Evolutionary conservation across 495 filamentous ascomycete species (phyloP), one percentile per base, ranked within the genome.

Genomic region (Trichoderma asperelloides): DNA sequence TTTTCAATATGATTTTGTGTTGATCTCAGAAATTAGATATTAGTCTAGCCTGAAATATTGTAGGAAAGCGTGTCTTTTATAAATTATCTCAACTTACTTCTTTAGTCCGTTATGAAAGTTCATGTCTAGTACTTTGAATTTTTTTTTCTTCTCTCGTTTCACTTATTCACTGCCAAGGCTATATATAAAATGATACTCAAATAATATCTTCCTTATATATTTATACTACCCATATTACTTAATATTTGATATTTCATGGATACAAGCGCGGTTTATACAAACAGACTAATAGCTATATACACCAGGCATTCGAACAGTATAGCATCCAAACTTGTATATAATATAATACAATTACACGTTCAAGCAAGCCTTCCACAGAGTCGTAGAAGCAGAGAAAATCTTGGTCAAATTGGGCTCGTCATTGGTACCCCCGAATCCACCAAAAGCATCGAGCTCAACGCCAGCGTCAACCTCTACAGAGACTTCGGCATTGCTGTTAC

Each of bases 391-490:
- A 8, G 49, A 23, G 21, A 67, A 63, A 15, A 67, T 57, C 8
- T 21, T 23, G 8, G 28, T 41, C 51, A 41, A 27, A 11, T 63
- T 63, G 7, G 66, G 66, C 51, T 41, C 13, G 27, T 67, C 66
- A 7, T 3, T n/a, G 9, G 21, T n/a, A 15, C 30, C 37, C 21
- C 66, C 66, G 12, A 62, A 33, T 16, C 66, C 66, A 8, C 16
- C 66, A 40, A 67, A 67, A 37, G 39, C 49, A 60, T 67, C 55
- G 11, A 67, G 27, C 51, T 63, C 51, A 28, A 37, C 66, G 23
- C 66, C 66, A 23, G 63, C 55, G 27, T 60, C 55, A 6, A 67
- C 11, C 25, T 37, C 55, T 1, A 67, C n/a, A 18, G 28, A 40
- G 18, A 67, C 39, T 27, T 40, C 66, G n/a, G 40, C 66, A 33